Conservation (phyloP, 2,329 filamentous ascomycete genomes). For the Pseudogymnoascus sp. region DNA sequence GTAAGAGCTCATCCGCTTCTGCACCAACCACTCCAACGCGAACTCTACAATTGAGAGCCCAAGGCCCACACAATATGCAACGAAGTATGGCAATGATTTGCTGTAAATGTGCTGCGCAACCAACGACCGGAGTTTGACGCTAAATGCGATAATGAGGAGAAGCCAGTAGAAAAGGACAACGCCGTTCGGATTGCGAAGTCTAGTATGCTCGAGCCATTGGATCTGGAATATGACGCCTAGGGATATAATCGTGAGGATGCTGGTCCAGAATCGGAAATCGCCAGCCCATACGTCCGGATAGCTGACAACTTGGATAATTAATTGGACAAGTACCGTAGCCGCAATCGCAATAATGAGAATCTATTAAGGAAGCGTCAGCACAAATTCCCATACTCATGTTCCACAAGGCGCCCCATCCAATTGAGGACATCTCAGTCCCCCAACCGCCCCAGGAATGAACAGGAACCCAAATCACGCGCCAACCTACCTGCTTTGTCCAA, state of each 20-base stretch:
- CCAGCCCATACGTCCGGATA: conserved; percentile 52
- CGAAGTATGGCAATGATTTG: conserved; percentile 53
- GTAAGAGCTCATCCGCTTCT: conserved; percentile 62
- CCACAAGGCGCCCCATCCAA: conserved; percentile 12
- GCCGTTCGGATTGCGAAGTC: conserved; percentile 61
- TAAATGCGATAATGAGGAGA: conserved; percentile 56
- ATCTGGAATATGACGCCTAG: conserved; percentile 56
- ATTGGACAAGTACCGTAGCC: conserved; percentile 51
- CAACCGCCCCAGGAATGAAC: not conserved
- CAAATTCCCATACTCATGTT: conserved; percentile 9
- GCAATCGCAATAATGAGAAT: conserved; percentile 50
- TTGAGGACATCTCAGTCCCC: not conserved
- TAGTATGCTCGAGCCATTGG: conserved; percentile 64
- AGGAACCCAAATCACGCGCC: not conserved
- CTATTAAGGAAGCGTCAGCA: conserved; percentile 31
- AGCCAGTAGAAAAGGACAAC: conserved; percentile 69
- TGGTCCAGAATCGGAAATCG: conserved; percentile 66
- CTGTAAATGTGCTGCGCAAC: conserved; percentile 52
- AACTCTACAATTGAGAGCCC: conserved; percentile 56
- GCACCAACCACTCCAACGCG: conserved; percentile 59
- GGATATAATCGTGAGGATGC: conserved; percentile 53
- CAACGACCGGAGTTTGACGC: conserved; percentile 60
- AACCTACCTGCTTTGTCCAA: conserved; percentile 75
- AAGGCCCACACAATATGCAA: conserved; percentile 52
- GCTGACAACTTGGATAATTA: conserved; percentile 52